phyloP scores from a whole-genome alignment of 1,139 yeast species.

The Hansenula anomala region DNA sequence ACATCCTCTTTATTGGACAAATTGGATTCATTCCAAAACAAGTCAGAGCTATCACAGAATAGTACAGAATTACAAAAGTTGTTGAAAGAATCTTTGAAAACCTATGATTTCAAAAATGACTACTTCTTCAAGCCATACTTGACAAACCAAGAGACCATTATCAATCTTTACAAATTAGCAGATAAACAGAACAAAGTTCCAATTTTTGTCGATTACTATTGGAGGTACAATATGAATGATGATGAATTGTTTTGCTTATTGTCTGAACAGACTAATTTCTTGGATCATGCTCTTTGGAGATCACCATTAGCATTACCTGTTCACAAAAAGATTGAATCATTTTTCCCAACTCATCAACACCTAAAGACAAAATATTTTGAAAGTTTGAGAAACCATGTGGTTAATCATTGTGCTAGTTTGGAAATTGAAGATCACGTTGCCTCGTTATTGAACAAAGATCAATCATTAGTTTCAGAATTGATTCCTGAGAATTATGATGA shows the following conservation, averaged over 20 bases:
- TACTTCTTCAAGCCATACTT: slow-evolving; percentile 25
- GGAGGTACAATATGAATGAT: slow-evolving; percentile 21
- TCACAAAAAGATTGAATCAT: slow-evolving; percentile 7
- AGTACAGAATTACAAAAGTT: slow-evolving; percentile 26
- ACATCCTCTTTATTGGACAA: slow-evolving; percentile 14
- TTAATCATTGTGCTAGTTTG: slow-evolving; percentile 1
- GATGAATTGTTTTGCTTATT: slow-evolving; percentile 14
- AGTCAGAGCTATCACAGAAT: slow-evolving; percentile 13
- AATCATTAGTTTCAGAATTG: slow-evolving; percentile 10
- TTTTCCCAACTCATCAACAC: slow-evolving; percentile 9
- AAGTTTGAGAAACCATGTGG: slow-evolving; percentile 14
- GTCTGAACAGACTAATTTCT: slow-evolving; percentile 19
- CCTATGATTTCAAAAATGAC: slow-evolving; percentile 22
- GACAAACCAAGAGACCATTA: slow-evolving; percentile 27
- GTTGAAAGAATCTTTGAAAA: slow-evolving; percentile 25
- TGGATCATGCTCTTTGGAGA: slow-evolving; percentile 19
- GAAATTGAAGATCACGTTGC: slow-evolving; percentile 13
- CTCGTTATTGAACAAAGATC: slow-evolving; percentile 7
- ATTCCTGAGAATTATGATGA: slow-evolving; percentile 9
- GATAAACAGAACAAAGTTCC: slow-evolving; percentile 13
- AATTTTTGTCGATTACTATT: slow-evolving; percentile 24
- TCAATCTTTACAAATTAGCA: slow-evolving; percentile 26
- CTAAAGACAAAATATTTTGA: slow-evolving; percentile 16
- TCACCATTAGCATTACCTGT: slow-evolving; percentile 12
- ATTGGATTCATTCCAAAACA: slow-evolving; percentile 18